Evolutionary conservation across 1,284 basidiomycete genomes (phyloP).

Genomic region (Butyriboletus appendiculatus): DNA sequence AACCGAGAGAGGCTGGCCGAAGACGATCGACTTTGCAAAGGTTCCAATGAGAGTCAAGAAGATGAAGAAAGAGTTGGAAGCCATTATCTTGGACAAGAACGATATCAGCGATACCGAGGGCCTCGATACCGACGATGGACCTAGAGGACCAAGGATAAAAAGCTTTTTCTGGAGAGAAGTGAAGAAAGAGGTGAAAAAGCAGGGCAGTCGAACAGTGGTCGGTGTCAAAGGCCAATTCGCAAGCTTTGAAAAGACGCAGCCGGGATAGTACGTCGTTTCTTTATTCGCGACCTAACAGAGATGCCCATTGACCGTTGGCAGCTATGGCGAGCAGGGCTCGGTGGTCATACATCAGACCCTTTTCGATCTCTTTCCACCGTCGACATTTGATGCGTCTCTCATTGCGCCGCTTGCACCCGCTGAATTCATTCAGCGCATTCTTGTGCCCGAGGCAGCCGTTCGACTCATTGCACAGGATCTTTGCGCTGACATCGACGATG

Average conservation of each 20-base stretch:
- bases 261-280: conserved; percentile 70
- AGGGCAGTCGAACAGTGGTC: conserved; percentile 62
- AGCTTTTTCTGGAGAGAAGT: conserved; percentile 72
- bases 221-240: conserved; percentile 72
- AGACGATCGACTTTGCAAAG: conserved; percentile 59
- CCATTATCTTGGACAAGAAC: conserved; percentile 50
- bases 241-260: conserved; percentile 74
- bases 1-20: conserved; percentile 70
- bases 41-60: conserved; percentile 53
- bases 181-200: conserved; percentile 57
- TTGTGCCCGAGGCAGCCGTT: conserved; percentile 76
- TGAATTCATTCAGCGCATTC: conserved; percentile 71
- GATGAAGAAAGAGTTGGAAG: conserved; percentile 47
- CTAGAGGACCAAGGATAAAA: conserved; percentile 42
- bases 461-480: conserved; percentile 72
- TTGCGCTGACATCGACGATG: conserved; percentile 44
- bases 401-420: conserved; percentile 64
- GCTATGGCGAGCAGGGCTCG: conserved; percentile 79
- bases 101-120: conserved; percentile 32
- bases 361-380: conserved; percentile 69
- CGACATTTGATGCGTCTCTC: conserved; percentile 49
- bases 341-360: conserved; percentile 76
- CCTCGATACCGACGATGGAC: conserved; percentile 11
- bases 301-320: conserved; percentile 29
- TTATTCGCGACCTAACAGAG: neutral